Evolutionary conservation across 1,284 basidiomycete genomes (phyloP), one percentile per base, ranked within the genome.

Genomic region (Testicularia cyperi): DNA sequence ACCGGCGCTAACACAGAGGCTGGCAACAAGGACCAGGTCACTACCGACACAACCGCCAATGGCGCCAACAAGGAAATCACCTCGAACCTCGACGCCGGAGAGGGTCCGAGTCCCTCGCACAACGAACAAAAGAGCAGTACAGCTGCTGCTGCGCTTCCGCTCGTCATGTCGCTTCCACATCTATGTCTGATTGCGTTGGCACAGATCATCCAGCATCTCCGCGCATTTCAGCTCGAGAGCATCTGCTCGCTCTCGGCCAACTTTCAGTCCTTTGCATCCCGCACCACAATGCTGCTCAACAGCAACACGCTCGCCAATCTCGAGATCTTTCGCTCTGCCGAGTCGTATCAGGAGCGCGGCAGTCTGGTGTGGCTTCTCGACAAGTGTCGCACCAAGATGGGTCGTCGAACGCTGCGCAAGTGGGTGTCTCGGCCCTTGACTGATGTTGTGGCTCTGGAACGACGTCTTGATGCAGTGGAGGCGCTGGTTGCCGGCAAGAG

Each of bases 381-480:
- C 79, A 84, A 84, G 63, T 72, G 90, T 26, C 84, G 84, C 60
- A 96, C 94, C 0, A 84, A 83, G 47, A 95, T 96, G 81, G 94
- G 94, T 4, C 84, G 87, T 13, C 82, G 94, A 24, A 78, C 90
- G 53, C 80, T 98, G 45, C 84, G 85, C 48, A 84, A 81, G 55
- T 98, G 94, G 94, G 82, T 97, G 12, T 88, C 88, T 0, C 82
- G 84, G 46, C 94, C 94, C 0, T 80, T 97, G 26, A 82, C 88
- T 2, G 86, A 92, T 70, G 82, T 84, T 62, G 74, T 38, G 19
- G 35, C 44, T 19, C 80, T 97, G 10, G 81, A 86, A 66, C 84
- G 85, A 29, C 84, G 94, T 4, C 81, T 86, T 20, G 85, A 91
- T 65, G 90, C 92, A 0, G 85, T 97, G 0, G 84, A 89, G 56